Evolutionary conservation across 176 grass and related monocot species (phyloP).

Genomic region (maize (Zea mays)): Zm-B73-REFERENCE-NAM-5.0 NC_050099.1:157077001-157077500

Average conservation of each 20-base stretch:
- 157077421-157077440: background rate
- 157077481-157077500: background rate
- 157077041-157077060: conserved; percentile 46
- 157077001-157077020: conserved; percentile 46
- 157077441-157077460: too few relatives aligned
- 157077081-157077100: conserved; percentile 61
- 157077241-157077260: conserved; percentile 52
- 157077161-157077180: conserved; percentile 32
- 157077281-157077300: background rate
- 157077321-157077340: too few relatives aligned
- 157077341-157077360: background rate
- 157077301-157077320: background rate
- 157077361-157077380: conserved; percentile 44
- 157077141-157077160: conserved; percentile 54
- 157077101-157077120: conserved; percentile 57
- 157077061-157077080: conserved; percentile 46
- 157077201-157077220: conserved; percentile 13
- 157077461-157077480: background rate
- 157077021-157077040: conserved; percentile 5
- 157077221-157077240: background rate
- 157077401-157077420: background rate
- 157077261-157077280: background rate
- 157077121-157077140: conserved; percentile 54
- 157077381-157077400: conserved; percentile 30
- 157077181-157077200: conserved; percentile 28